Conservation (phyloP, 2,329 filamentous ascomycete genomes). For the Pseudogymnoascus sp. region DNA sequence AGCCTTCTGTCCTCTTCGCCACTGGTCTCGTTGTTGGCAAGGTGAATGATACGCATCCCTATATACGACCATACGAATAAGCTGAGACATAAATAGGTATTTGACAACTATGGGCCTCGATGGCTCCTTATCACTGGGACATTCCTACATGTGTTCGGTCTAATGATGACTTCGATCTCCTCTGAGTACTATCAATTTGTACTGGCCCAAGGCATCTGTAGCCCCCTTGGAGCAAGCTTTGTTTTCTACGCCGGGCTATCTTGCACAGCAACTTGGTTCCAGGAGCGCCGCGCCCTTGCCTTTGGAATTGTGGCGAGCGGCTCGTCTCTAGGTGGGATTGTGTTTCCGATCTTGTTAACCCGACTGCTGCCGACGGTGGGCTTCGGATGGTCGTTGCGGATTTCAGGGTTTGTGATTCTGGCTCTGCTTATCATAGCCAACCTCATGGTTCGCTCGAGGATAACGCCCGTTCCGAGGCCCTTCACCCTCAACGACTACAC, state of each 20-base stretch:
- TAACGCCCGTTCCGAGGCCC: slow-evolving; percentile 1
- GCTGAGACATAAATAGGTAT: background rate
- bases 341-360: slow-evolving; percentile 48
- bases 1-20: slow-evolving; percentile 30
- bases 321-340: slow-evolving; percentile 42
- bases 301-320: slow-evolving; percentile 39
- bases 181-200: slow-evolving; percentile 33
- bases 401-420: slow-evolving; percentile 44
- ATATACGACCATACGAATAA: background rate
- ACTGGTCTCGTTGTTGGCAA: background rate
- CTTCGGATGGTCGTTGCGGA: slow-evolving; percentile 48
- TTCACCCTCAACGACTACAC: slow-evolving; percentile 28
- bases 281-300: slow-evolving; percentile 37
- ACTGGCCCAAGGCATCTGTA: slow-evolving; percentile 32
- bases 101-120: slow-evolving; percentile 19
- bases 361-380: slow-evolving; percentile 42
- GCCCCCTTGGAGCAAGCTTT: slow-evolving; percentile 31
- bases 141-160: slow-evolving; percentile 28
- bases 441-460: slow-evolving; percentile 26
- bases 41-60: background rate
- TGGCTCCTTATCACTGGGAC: slow-evolving; percentile 19
- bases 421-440: slow-evolving; percentile 27
- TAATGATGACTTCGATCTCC: slow-evolving; percentile 30
- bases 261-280: slow-evolving; percentile 36
- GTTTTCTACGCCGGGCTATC: slow-evolving; percentile 31